These are phyloP conservation scores for Trapa incisa DNA, from an alignment of 345 rosid genomes.

Conservation along the genomic window DNA sequence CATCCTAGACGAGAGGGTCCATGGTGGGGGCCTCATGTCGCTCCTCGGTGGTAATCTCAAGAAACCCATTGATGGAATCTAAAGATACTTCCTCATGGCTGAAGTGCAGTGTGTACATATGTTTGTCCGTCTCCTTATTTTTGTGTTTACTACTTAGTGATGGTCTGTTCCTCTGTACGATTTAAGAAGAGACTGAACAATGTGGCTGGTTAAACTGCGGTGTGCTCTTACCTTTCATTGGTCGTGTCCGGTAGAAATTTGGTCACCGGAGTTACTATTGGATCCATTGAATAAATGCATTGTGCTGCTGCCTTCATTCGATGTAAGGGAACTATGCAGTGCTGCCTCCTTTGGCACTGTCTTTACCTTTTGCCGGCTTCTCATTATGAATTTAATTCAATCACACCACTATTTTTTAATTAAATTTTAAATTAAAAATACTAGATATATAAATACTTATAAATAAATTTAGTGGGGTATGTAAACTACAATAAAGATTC, in stretches of 20 bases:
- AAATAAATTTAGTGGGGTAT: too few species aligned
- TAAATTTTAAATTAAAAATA: too few species aligned
- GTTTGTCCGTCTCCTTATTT: not conserved
- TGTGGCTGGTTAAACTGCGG: not conserved
- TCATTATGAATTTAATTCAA: too few species aligned
- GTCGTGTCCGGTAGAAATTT: not conserved
- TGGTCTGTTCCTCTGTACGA: not conserved
- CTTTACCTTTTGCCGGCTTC: too few species aligned
- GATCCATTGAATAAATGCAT: not conserved
- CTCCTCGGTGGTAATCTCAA: conserved; percentile 60
- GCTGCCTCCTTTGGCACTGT: too few species aligned
- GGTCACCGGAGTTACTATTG: not conserved
- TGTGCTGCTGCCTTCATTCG: not conserved
- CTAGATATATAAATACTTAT: too few species aligned
- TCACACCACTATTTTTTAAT: too few species aligned
- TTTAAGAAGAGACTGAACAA: not conserved
- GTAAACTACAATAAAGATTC: too few species aligned
- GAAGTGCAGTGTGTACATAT: not conserved
- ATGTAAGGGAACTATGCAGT: not conserved
- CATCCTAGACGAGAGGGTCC: conserved; percentile 92
- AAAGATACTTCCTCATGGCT: conserved; percentile 6
- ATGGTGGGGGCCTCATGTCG: conserved; percentile 89
- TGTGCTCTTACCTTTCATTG: not conserved
- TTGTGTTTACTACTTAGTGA: not conserved
- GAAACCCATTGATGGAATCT: conserved; percentile 42